Conservation (phyloP, 768 basidiomycete species). For the Hygrophoropsis aurantiaca region DNA sequence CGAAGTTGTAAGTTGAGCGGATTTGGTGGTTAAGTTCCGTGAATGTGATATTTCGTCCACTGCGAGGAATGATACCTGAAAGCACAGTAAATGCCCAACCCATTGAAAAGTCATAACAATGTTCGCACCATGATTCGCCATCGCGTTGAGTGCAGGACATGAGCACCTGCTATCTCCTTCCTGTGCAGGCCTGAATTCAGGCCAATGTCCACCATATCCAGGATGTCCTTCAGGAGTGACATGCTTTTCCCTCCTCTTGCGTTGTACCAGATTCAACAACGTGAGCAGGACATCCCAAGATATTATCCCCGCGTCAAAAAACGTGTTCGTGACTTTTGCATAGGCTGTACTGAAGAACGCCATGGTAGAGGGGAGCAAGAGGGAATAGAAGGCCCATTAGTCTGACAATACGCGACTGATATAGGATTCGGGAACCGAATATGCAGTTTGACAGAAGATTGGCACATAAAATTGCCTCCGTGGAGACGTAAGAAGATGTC, state of each 20-base stretch:
- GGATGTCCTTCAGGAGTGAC: constrained; percentile 56
- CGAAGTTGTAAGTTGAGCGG: constrained; percentile 66
- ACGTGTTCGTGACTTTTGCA: constrained; percentile 3
- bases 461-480: too few species aligned
- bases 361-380: neutral
- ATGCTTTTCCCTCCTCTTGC: constrained; percentile 48
- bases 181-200: constrained; percentile 56
- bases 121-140: constrained; percentile 77
- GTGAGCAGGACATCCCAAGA: constrained; percentile 54
- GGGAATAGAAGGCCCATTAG: neutral
- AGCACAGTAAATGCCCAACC: neutral
- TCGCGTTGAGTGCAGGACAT: constrained; percentile 75
- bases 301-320: constrained; percentile 29
- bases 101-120: too few species aligned
- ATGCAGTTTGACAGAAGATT: too few species aligned
- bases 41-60: constrained; percentile 74
- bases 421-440: too few species aligned
- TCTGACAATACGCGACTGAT: too few species aligned
- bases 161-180: constrained; percentile 69
- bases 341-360: constrained; percentile 11
- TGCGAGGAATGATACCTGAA: constrained; percentile 48
- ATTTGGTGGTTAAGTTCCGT: constrained; percentile 41
- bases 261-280: constrained; percentile 50
- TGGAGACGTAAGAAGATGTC: too few species aligned
- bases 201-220: constrained; percentile 66